phyloP scores from a whole-genome alignment of 2,329 filamentous ascomycete genomes.

The Stemphylium vesicarium region DNA sequence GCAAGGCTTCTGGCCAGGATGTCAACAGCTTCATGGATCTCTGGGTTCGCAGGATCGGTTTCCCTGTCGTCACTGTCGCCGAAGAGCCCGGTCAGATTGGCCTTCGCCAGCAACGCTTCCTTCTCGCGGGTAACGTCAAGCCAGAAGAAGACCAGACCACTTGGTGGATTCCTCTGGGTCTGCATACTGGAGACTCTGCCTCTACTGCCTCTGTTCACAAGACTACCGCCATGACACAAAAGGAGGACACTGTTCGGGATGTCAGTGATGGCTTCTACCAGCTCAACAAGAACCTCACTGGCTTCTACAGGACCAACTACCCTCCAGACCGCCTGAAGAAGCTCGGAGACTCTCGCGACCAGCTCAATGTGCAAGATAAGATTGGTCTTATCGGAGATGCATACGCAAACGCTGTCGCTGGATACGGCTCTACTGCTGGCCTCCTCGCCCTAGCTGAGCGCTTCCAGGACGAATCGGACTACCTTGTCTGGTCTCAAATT shows the following conservation, averaged over 20 bases:
- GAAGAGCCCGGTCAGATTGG: slow-evolving; percentile 84
- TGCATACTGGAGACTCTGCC: slow-evolving; percentile 71
- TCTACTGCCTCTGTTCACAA: slow-evolving; percentile 66
- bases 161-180: slow-evolving; percentile 93
- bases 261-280: slow-evolving; percentile 87
- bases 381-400: slow-evolving; percentile 92
- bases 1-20: slow-evolving; percentile 85
- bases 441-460: slow-evolving; percentile 83
- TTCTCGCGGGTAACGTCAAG: slow-evolving; percentile 89
- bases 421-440: slow-evolving; percentile 80
- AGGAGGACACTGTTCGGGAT: slow-evolving; percentile 76
- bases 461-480: slow-evolving; percentile 82
- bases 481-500: slow-evolving; percentile 88
- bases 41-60: slow-evolving; percentile 96
- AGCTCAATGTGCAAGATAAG: slow-evolving; percentile 84
- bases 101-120: slow-evolving; percentile 85
- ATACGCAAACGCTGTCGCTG: slow-evolving; percentile 85
- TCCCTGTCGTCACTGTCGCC: slow-evolving; percentile 84
- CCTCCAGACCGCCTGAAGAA: slow-evolving; percentile 81
- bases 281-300: slow-evolving; percentile 86
- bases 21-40: slow-evolving; percentile 87
- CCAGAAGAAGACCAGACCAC: slow-evolving; percentile 87
- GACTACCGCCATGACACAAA: slow-evolving; percentile 73
- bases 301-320: slow-evolving; percentile 93
- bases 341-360: slow-evolving; percentile 77